These are phyloP conservation scores for Spinacia oleracea DNA, from an alignment of 179 eudicot species.

Conservation along the genomic window DNA sequence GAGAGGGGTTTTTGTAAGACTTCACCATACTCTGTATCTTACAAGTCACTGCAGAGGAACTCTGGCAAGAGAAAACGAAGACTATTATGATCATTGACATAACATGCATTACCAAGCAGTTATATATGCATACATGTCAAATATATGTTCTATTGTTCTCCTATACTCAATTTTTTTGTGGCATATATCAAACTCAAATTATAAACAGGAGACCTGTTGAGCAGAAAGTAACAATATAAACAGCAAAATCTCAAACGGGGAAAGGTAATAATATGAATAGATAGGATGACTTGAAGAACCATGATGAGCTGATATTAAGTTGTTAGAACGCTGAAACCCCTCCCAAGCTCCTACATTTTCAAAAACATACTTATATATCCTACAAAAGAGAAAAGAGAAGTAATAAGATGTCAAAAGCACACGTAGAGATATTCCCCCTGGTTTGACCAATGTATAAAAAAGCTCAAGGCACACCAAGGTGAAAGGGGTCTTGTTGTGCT, in stretches of 20 bases:
- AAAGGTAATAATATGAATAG: not conserved
- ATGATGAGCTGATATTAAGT: not conserved
- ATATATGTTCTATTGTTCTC: not conserved
- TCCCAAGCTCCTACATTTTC: not conserved
- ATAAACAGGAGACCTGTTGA: not conserved
- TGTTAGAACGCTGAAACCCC: not conserved
- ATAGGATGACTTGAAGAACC: not conserved
- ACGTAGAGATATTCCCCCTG: too few relatives aligned
- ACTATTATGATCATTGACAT: not conserved
- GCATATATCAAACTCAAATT: not conserved
- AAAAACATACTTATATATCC: not conserved
- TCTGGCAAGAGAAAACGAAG: not conserved
- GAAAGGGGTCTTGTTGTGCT: too few relatives aligned
- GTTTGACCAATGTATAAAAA: too few relatives aligned
- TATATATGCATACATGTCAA: not conserved
- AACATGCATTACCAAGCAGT: not conserved
- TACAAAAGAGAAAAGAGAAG: not conserved
- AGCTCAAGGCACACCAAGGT: too few relatives aligned
- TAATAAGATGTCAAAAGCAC: not conserved
- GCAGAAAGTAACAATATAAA: not conserved
- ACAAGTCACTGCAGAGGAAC: constrained; percentile 18
- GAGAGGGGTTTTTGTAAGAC: constrained; percentile 36
- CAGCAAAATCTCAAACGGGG: not conserved
- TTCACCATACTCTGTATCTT: constrained; percentile 47
- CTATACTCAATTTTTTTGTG: too few relatives aligned